Conservation (phyloP, 179 eudicot genomes). For the Patellifolia procumbens region DNA sequence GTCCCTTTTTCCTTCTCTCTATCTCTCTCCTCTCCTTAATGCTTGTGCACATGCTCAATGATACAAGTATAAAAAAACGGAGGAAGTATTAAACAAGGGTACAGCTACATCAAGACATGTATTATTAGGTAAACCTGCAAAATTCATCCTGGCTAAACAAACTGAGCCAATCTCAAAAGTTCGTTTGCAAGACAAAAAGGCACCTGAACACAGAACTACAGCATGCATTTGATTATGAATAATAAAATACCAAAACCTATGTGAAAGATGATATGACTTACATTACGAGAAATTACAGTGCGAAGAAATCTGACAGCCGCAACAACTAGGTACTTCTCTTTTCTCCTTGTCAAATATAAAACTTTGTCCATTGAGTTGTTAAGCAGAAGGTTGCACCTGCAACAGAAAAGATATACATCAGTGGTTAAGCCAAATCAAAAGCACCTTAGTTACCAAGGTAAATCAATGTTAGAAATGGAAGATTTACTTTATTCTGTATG, state of each 20-base stretch:
- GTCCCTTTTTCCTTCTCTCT: no score
- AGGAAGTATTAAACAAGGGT: no score
- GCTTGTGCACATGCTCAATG: no score
- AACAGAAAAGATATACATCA: constrained; percentile 25
- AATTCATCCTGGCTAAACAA: not conserved
- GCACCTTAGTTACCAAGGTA: constrained; percentile 19
- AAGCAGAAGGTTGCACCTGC: constrained; percentile 85
- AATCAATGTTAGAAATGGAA: constrained; percentile 1
- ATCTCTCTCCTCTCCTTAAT: no score
- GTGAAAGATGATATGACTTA: constrained; percentile 42
- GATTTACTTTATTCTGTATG: constrained; percentile 77
- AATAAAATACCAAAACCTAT: not conserved
- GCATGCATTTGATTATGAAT: not conserved
- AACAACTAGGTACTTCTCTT: constrained; percentile 81
- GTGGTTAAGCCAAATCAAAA: constrained; percentile 11
- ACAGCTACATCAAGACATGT: not conserved
- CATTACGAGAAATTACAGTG: constrained; percentile 80
- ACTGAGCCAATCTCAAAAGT: not conserved
- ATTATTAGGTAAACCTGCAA: not conserved
- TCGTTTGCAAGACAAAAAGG: not conserved
- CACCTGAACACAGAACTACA: not conserved
- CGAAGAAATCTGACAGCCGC: constrained; percentile 92
- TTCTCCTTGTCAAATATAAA: constrained; percentile 65
- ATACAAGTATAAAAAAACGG: no score
- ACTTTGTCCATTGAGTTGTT: constrained; percentile 79